Conservation (phyloP, 768 basidiomycete species). For the Cyathus striatus region DNA sequence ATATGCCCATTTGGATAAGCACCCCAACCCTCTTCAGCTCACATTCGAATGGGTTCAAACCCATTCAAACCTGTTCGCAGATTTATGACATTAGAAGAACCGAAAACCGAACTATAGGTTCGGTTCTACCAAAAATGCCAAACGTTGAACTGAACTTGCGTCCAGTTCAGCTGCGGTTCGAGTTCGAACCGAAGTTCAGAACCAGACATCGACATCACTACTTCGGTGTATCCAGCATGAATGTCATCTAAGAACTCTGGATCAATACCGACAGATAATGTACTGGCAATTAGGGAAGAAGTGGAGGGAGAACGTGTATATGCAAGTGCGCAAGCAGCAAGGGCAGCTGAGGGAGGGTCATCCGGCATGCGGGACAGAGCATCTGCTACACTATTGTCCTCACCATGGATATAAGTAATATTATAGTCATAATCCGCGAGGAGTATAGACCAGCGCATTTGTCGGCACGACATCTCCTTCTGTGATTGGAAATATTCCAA, state of each 20-base stretch:
- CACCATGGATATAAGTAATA: slow-evolving; percentile 27
- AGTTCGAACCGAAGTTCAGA: too few species aligned
- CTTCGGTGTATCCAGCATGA: not conserved
- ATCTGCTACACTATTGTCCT: slow-evolving; percentile 29
- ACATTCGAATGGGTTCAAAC: too few species aligned
- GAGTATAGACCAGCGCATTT: slow-evolving; percentile 28
- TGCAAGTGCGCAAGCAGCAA: not conserved
- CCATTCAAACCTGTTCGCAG: too few species aligned
- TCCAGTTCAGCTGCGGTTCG: too few species aligned
- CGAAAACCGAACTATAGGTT: too few species aligned
- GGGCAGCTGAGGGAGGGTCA: not conserved
- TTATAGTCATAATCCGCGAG: slow-evolving; percentile 26
- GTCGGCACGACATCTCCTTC: slow-evolving; percentile 21
- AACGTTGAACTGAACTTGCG: too few species aligned
- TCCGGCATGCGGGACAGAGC: slow-evolving; percentile 22
- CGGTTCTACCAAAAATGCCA: too few species aligned
- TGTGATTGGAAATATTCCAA: slow-evolving; percentile 26
- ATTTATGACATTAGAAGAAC: too few species aligned
- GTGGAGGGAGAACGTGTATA: not conserved
- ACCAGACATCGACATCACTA: too few species aligned
- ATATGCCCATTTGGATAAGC: too few species aligned
- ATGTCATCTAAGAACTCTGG: not conserved
- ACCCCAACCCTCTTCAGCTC: too few species aligned
- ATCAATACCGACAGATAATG: not conserved
- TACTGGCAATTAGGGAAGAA: not conserved